Evolutionary conservation across 2,329 filamentous ascomycete genomes (phyloP).

Genomic region (Westerdykella sp.): DNA sequence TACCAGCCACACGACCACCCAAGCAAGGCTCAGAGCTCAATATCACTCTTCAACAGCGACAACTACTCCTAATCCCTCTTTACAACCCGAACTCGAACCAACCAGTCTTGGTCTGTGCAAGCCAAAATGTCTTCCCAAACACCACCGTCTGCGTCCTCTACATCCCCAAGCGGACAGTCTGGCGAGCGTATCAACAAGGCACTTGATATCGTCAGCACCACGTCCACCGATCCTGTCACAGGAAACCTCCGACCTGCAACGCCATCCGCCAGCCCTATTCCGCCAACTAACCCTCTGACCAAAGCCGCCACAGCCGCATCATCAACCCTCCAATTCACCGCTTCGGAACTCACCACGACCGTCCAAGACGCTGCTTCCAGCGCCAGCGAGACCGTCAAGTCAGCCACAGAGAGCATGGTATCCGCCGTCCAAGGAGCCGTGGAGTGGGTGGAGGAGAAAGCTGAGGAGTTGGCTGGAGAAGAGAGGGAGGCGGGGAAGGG

Average conservation of each 20-base stretch:
- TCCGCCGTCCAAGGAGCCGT: constrained; percentile 15
- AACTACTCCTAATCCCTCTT: no score
- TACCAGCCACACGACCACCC: no score
- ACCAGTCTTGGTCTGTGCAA: no score
- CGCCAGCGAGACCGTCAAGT: constrained; percentile 12
- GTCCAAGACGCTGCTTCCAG: constrained; percentile 10
- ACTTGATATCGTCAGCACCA: no score
- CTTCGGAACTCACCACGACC: constrained; percentile 5
- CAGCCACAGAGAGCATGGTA: constrained; percentile 15
- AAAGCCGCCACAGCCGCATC: background rate
- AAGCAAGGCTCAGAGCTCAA: no score
- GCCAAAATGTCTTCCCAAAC: no score
- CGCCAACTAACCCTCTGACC: background rate
- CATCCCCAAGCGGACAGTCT: no score
- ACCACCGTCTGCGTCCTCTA: no score
- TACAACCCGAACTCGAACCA: no score
- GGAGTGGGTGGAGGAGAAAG: constrained; percentile 25
- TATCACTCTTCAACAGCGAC: no score
- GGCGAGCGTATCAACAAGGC: no score
- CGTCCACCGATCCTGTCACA: no score
- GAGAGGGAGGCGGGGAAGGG: constrained; percentile 7
- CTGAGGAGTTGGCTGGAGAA: constrained; percentile 12
- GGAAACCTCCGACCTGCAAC: background rate
- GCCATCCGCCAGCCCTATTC: background rate
- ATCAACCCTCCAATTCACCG: constrained; percentile 7